Evolutionary conservation across 2,329 filamentous ascomycete species (phyloP).

Genomic region (Thermoascus crustaceus): DNA sequence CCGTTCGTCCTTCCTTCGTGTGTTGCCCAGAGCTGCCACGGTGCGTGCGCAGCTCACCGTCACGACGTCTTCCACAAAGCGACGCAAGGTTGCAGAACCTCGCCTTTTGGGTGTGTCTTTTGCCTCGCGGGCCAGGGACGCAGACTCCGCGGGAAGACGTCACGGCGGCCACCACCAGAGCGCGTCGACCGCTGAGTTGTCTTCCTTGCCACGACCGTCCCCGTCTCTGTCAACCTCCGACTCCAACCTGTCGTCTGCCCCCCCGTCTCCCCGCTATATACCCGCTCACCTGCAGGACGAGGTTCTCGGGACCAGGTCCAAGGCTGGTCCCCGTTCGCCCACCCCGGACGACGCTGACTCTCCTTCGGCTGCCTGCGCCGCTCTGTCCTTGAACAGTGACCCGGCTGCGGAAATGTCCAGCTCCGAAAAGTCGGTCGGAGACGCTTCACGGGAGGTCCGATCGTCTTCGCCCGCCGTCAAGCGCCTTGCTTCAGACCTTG

Average conservation of each 20-base stretch:
- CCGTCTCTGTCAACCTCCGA: constrained; percentile 16
- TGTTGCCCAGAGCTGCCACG: constrained; percentile 35
- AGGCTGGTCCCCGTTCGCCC: constrained; percentile 28
- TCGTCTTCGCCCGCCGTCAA: constrained; percentile 30
- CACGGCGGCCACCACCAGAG: constrained; percentile 15
- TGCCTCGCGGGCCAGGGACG: constrained; percentile 16
- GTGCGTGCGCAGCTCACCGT: constrained; percentile 38
- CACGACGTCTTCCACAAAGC: constrained; percentile 45
- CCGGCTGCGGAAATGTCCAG: constrained; percentile 37
- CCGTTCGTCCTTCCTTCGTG: background rate
- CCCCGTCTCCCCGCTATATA: constrained; percentile 39
- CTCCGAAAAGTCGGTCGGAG: constrained; percentile 20
- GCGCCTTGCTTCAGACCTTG: constrained; percentile 26
- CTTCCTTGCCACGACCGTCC: constrained; percentile 8
- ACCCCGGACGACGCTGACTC: constrained; percentile 32
- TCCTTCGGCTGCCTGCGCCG: constrained; percentile 47
- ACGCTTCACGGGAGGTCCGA: constrained; percentile 17
- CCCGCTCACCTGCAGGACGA: constrained; percentile 51
- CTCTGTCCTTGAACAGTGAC: constrained; percentile 41
- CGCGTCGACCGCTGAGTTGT: background rate
- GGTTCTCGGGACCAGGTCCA: constrained; percentile 29
- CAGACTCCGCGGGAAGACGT: constrained; percentile 24
- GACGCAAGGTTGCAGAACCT: constrained; percentile 40
- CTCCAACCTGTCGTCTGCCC: constrained; percentile 20
- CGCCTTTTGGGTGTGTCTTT: constrained; percentile 22